Evolutionary conservation across 139 green algal species (phyloP), one percentile per base, ranked within the genome.

Genomic region (Haematococcus sp.): DNA sequence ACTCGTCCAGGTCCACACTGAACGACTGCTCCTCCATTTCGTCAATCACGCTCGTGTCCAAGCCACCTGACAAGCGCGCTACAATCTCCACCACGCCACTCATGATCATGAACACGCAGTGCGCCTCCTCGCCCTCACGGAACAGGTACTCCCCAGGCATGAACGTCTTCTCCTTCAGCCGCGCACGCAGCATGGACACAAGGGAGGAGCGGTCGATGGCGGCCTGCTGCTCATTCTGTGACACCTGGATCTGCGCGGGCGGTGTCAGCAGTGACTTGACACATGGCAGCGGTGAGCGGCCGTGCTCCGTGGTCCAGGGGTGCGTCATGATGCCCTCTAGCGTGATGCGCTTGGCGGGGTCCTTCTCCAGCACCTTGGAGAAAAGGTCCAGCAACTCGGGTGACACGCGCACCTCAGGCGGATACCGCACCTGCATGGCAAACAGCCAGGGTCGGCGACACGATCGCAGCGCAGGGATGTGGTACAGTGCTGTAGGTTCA

Each of bases 291-390:
- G 70, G 70, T 16, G 32, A 11, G 70, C 22, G 22, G 54, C 70
- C 70, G 15, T 33, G 55, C 16, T 68, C 56, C 4, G 49, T 73
- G 13, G 52, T 63, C 71, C 71, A 76, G 22, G 71, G 59, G 40
- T 76, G 71, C 35, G 61, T 16, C 71, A 76, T 76, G 34, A 70
- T 32, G n/a, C 30, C 83, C 64, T 78, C n/a, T 56, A 94, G 81
- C 60, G 88, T 87, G 70, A 93, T 86, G 56, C 92, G 83, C n/a
- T 78, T 80, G 7, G 63, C 43, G 1, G 92, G 91, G 76, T 96
- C 84, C 77, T 95, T 95, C 13, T 89, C 69, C 49, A 97, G 89
- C 79, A 97, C 86, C 23, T 63, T 59, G 34, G 72, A 20, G 79
- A 97, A 80, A 32, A 96, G 84, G 81, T 94, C 73, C 33, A 31